Evolutionary conservation across 2,329 filamentous ascomycete genomes (phyloP).

Genomic region (Chaetomiaceae sp.): DNA sequence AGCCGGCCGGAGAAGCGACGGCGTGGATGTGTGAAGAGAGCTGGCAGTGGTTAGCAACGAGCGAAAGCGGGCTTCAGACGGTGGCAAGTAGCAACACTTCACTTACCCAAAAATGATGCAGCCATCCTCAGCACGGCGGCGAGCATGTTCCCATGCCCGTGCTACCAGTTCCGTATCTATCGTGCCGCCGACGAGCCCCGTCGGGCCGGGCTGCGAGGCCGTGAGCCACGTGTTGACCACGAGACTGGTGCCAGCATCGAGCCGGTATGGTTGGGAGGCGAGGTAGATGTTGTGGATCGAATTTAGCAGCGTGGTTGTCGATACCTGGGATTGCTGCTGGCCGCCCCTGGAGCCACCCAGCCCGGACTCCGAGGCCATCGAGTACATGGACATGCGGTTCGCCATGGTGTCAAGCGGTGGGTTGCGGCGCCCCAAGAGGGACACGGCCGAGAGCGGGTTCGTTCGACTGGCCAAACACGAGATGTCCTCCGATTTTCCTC

Average conservation of each 20-base stretch:
- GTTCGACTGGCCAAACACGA: constrained; percentile 6
- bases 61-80: too few relatives aligned
- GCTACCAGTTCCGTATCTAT: constrained; percentile 74
- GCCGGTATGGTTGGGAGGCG: constrained; percentile 72
- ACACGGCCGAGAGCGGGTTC: constrained; percentile 15
- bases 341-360: constrained; percentile 54
- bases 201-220: constrained; percentile 63
- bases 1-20: constrained; percentile 78
- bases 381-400: constrained; percentile 65
- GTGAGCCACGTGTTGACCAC: constrained; percentile 96
- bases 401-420: constrained; percentile 45
- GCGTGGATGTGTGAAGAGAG: constrained; percentile 82
- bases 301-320: constrained; percentile 89
- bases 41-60: constrained; percentile 42
- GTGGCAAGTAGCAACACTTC: too few relatives aligned
- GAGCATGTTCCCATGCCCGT: constrained; percentile 93
- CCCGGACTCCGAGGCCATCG: constrained; percentile 56
- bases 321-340: constrained; percentile 73
- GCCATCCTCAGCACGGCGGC: constrained; percentile 89
- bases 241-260: constrained; percentile 86
- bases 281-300: constrained; percentile 86
- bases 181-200: constrained; percentile 68
- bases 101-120: constrained; percentile 83
- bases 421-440: constrained; percentile 34
- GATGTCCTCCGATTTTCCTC: background rate